Evolutionary conservation across 2,329 filamentous ascomycete species (phyloP).

Genomic region (Didymella pinodella): DNA sequence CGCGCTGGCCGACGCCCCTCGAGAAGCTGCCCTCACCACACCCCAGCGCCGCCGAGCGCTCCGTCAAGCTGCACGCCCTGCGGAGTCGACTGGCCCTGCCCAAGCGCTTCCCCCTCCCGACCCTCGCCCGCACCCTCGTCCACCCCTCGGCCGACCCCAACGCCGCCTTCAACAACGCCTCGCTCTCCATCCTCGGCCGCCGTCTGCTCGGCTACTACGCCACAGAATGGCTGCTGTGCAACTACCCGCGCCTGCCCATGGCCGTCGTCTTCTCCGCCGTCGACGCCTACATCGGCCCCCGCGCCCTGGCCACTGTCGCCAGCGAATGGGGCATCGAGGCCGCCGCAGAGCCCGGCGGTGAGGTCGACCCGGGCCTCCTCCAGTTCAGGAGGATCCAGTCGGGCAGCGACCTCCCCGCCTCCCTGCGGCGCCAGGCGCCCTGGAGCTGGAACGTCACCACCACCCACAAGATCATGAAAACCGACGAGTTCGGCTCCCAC

Average conservation of each 20-base stretch:
- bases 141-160: constrained; percentile 84
- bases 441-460: constrained; percentile 51
- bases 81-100: constrained; percentile 88
- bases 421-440: constrained; percentile 34
- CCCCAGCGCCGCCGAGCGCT: constrained; percentile 70
- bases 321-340: constrained; percentile 90
- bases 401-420: constrained; percentile 37
- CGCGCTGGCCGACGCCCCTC: constrained; percentile 29
- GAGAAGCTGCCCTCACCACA: constrained; percentile 73
- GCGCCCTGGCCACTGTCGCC: constrained; percentile 75
- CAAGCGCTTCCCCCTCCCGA: constrained; percentile 81
- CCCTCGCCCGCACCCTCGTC: constrained; percentile 84
- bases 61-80: constrained; percentile 89
- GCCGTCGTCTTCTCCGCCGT: constrained; percentile 85
- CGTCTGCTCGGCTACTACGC: constrained; percentile 89
- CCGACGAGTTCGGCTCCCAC: constrained; percentile 84
- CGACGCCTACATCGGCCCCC: constrained; percentile 80
- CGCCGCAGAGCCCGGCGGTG: constrained; percentile 84
- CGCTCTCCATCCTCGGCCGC: constrained; percentile 80
- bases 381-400: constrained; percentile 70
- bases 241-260: constrained; percentile 90
- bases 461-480: constrained; percentile 79
- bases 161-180: constrained; percentile 85
- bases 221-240: constrained; percentile 85
- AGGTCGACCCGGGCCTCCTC: constrained; percentile 90